A percentile compares a stretch with the other conserved stretches of the same genome.
phyloP scores from a whole-genome alignment of 2,329 filamentous ascomycete genomes.

The Fusarium siculi region DNA sequence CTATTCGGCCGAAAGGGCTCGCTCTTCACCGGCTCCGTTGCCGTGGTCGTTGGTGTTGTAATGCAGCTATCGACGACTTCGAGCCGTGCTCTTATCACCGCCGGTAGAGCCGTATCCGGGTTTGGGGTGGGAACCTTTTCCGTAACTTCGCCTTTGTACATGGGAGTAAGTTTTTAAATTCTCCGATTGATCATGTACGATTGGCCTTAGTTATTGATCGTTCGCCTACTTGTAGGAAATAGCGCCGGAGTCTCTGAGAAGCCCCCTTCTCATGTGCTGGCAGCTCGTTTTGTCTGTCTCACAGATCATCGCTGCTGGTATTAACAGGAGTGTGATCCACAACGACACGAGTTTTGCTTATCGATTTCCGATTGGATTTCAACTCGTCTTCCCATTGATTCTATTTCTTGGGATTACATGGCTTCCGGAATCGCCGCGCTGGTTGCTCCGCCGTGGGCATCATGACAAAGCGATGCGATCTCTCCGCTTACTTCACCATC shows the following conservation, averaged over 20 bases:
- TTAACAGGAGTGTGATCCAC: conserved; percentile 46
- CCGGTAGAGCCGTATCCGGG: conserved; percentile 36
- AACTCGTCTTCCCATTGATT: conserved; percentile 42
- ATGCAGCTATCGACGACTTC: conserved; percentile 43
- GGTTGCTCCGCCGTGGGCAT: conserved; percentile 52
- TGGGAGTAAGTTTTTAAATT: conserved; percentile 42
- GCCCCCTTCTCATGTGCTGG: conserved; percentile 53
- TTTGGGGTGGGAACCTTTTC: conserved; percentile 51
- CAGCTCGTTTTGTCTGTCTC: conserved; percentile 52
- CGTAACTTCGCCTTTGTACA: conserved; percentile 52
- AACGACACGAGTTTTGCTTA: conserved; percentile 47
- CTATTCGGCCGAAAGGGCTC: conserved; percentile 47
- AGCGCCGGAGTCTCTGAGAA: conserved; percentile 47
- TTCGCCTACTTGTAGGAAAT: conserved; percentile 34
- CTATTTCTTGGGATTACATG: conserved; percentile 37
- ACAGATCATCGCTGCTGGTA: conserved; percentile 50
- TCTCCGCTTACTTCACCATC: conserved; percentile 55
- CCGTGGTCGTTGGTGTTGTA: conserved; percentile 42
- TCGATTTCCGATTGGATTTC: conserved; percentile 48
- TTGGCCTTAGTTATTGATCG: neutral
- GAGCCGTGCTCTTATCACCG: conserved; percentile 38
- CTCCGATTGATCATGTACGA: neutral
- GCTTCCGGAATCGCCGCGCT: conserved; percentile 46
- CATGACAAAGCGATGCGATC: conserved; percentile 53
- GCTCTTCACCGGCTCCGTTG: conserved; percentile 43